Conservation (phyloP, 495 filamentous ascomycete genomes). For the Penicillium cosmopolitanum region DNA sequence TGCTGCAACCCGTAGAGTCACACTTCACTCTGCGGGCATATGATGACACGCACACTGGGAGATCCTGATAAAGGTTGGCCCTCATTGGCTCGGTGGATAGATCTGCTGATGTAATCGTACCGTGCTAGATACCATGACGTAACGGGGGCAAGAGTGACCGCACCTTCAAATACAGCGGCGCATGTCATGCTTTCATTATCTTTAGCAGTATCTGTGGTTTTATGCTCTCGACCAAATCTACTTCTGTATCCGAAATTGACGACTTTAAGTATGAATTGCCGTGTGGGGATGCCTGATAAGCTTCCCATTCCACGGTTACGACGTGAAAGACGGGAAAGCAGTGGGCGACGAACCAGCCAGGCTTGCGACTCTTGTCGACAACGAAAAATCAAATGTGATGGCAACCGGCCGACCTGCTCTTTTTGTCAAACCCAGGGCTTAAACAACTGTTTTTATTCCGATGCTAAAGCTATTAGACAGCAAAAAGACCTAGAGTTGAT, state of each 20-base stretch:
- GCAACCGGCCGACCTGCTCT: slow-evolving; percentile 55
- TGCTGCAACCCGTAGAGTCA: not conserved
- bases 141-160: not conserved
- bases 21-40: not conserved
- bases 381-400: slow-evolving; percentile 65
- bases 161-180: not conserved
- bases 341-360: slow-evolving; percentile 14
- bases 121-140: not conserved
- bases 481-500: slow-evolving; percentile 1
- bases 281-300: not conserved
- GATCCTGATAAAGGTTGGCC: not conserved
- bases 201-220: not conserved
- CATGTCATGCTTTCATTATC: not conserved
- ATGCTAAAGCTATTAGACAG: not conserved
- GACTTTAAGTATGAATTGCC: not conserved
- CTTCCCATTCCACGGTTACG: not conserved
- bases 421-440: slow-evolving; percentile 51
- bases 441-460: slow-evolving; percentile 49
- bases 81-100: not conserved
- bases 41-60: not conserved
- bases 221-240: not conserved
- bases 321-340: not conserved
- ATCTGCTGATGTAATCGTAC: not conserved
- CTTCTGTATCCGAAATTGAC: not conserved
- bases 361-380: slow-evolving; percentile 74